A percentile compares a stretch with the other conserved stretches of the same genome.
Conservation (phyloP, 2,329 filamentous ascomycete species). For the Davidsoniella virescens region DNA sequence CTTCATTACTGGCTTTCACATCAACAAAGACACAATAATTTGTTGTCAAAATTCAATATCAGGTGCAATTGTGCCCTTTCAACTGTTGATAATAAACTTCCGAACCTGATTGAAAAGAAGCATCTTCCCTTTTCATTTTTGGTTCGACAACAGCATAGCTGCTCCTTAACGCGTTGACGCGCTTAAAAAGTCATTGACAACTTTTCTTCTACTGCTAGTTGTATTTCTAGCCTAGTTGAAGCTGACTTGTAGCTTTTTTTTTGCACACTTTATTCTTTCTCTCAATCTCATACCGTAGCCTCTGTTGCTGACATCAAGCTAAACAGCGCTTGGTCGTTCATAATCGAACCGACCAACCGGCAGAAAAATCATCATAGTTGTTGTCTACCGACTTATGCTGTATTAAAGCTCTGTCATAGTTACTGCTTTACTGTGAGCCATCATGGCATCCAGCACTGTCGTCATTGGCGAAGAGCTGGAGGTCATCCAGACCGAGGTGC, state of each 20-base stretch:
- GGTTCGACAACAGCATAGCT: neutral
- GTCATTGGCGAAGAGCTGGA: constrained; percentile 47
- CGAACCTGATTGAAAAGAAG: neutral
- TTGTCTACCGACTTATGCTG: no score
- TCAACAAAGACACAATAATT: neutral
- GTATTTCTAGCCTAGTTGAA: neutral
- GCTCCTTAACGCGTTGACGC: constrained; percentile 13
- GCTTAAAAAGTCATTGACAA: constrained; percentile 9
- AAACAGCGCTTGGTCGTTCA: no score
- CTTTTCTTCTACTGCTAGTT: constrained; percentile 3
- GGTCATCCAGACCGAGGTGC: constrained; percentile 69
- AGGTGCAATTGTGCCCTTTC: neutral
- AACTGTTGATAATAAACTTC: neutral
- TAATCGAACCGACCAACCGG: no score
- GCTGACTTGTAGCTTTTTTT: neutral
- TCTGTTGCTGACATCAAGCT: neutral
- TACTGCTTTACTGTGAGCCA: neutral
- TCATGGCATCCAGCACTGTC: constrained; percentile 11
- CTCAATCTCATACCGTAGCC: neutral
- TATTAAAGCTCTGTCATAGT: no score
- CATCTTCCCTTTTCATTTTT: neutral
- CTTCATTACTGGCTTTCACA: neutral
- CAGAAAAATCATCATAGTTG: no score
- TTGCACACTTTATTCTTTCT: neutral
- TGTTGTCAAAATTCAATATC: neutral